Conservation (phyloP, 768 basidiomycete genomes). For the Lactarius vividus region DNA sequence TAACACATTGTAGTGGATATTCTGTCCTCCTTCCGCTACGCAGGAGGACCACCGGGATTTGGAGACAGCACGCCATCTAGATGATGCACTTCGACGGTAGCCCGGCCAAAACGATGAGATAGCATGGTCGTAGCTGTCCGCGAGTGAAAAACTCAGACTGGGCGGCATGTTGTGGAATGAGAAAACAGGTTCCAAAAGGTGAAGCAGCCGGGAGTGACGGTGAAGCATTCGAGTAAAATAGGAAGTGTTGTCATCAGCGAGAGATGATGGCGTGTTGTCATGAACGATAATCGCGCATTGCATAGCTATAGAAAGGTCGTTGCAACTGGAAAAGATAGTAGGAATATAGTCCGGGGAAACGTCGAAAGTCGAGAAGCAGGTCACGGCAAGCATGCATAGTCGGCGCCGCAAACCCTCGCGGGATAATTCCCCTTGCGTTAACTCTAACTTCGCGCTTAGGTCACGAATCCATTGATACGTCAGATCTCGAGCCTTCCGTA, state of each 20-base stretch:
- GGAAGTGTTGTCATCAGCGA: background rate
- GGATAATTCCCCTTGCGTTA: background rate
- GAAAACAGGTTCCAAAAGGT: conserved; percentile 11
- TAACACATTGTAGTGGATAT: conserved; percentile 41
- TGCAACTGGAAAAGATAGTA: background rate
- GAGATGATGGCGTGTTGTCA: conserved; percentile 11
- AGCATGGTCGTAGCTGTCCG: background rate
- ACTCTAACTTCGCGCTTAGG: conserved; percentile 3
- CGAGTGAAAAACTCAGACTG: background rate
- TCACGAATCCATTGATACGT: conserved; percentile 13
- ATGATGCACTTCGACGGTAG: background rate
- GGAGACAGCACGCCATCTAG: background rate
- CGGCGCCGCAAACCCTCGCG: conserved; percentile 1
- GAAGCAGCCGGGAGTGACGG: conserved; percentile 12
- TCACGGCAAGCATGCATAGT: conserved; percentile 12
- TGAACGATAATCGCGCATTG: conserved; percentile 18
- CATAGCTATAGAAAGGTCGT: conserved; percentile 16
- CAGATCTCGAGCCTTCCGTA: conserved; percentile 13
- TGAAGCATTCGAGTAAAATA: conserved; percentile 6
- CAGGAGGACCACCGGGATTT: conserved; percentile 6
- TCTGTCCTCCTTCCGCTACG: background rate
- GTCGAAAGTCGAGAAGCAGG: conserved; percentile 18
- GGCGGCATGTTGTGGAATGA: background rate
- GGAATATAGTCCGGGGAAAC: conserved; percentile 6
- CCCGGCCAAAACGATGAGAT: conserved; percentile 3